Evolutionary conservation across 2,329 filamentous ascomycete species (phyloP).

Genomic region (Colletotrichum ledebouriae): DNA sequence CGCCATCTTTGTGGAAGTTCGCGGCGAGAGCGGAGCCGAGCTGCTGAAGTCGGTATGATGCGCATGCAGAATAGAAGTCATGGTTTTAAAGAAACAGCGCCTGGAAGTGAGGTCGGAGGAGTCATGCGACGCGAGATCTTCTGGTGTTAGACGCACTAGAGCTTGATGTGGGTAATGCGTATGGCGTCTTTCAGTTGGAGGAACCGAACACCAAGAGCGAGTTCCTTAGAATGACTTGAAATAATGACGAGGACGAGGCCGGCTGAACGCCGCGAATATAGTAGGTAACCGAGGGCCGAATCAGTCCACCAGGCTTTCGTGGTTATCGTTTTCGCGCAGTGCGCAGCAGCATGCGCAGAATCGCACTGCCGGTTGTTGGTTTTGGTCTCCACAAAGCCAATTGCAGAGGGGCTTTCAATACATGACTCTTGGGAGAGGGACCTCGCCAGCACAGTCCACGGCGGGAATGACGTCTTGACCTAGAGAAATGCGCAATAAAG

Average conservation of each 20-base stretch:
- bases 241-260: neutral
- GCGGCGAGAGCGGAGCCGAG: constrained; percentile 55
- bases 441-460: constrained; percentile 34
- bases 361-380: constrained; percentile 27
- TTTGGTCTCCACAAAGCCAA: constrained; percentile 50
- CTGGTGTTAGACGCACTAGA: constrained; percentile 30
- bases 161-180: constrained; percentile 1
- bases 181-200: neutral
- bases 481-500: neutral
- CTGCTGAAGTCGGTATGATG: constrained; percentile 56
- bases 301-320: constrained; percentile 16
- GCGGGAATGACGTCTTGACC: constrained; percentile 9
- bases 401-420: constrained; percentile 49
- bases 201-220: neutral
- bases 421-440: constrained; percentile 48
- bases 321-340: neutral
- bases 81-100: constrained; percentile 44
- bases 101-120: constrained; percentile 24
- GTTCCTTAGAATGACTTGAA: neutral
- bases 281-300: constrained; percentile 1
- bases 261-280: constrained; percentile 16
- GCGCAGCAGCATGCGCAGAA: constrained; percentile 25
- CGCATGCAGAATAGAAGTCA: constrained; percentile 59
- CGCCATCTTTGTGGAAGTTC: constrained; percentile 58
- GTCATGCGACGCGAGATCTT: constrained; percentile 20